Percentiles rank a stretch among this genome's conserved stretches.
Conservation (phyloP, 352 stramenopile species). For the Ochromonadaceae sp. region DNA sequence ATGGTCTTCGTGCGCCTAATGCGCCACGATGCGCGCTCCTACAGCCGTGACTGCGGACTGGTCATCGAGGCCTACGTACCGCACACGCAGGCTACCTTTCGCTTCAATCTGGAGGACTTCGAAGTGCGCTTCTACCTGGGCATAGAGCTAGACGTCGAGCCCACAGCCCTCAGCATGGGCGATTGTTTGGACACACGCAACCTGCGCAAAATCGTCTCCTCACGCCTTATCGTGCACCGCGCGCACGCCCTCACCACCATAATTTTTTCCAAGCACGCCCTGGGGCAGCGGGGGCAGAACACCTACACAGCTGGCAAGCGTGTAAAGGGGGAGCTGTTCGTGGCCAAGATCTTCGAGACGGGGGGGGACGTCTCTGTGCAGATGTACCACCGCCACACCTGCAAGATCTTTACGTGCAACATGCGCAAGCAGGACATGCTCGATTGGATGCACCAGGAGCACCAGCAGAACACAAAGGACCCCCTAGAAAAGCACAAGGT, state of each 20-base stretch:
- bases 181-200: constrained; percentile 3
- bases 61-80: constrained; percentile 6
- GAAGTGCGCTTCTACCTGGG: background rate
- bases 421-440: background rate
- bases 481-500: background rate
- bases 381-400: background rate
- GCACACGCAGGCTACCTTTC: background rate
- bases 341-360: constrained; percentile 7
- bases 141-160: background rate
- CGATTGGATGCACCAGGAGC: constrained; percentile 7
- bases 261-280: background rate
- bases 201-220: background rate
- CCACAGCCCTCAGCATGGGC: background rate
- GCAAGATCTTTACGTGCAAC: constrained; percentile 6
- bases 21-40: constrained; percentile 10
- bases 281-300: constrained; percentile 2
- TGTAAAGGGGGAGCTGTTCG: background rate
- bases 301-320: background rate
- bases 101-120: background rate
- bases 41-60: constrained; percentile 7
- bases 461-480: background rate
- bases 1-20: background rate
- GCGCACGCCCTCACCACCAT: background rate
- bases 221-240: background rate
- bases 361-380: constrained; percentile 1